Conservation (phyloP, 2,329 filamentous ascomycete genomes). For the Seiridium cupressi region DNA sequence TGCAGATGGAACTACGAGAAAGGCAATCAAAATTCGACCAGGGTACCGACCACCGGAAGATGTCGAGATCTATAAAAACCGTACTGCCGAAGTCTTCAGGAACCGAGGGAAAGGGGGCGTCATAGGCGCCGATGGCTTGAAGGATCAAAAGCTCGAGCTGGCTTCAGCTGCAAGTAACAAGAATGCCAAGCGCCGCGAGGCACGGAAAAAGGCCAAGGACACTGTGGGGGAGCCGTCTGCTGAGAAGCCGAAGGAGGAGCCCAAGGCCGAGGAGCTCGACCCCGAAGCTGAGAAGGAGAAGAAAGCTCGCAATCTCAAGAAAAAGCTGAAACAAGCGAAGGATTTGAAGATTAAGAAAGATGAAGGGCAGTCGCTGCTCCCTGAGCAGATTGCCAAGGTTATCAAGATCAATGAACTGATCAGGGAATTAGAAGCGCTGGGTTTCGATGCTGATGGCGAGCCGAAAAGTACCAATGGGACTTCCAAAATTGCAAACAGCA, state of each 20-base stretch:
- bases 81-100: slow-evolving; percentile 81
- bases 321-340: slow-evolving; percentile 91
- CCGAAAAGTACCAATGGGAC: slow-evolving; percentile 27
- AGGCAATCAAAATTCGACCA: slow-evolving; percentile 89
- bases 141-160: slow-evolving; percentile 41
- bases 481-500: not conserved
- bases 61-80: slow-evolving; percentile 93
- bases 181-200: slow-evolving; percentile 74
- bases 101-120: slow-evolving; percentile 69
- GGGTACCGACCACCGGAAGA: slow-evolving; percentile 95
- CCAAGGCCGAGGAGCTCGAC: slow-evolving; percentile 50
- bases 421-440: slow-evolving; percentile 79
- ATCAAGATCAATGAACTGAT: slow-evolving; percentile 96
- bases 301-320: slow-evolving; percentile 86
- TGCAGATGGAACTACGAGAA: slow-evolving; percentile 86
- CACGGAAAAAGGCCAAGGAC: slow-evolving; percentile 53
- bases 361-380: slow-evolving; percentile 76
- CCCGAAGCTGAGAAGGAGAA: slow-evolving; percentile 82
- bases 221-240: slow-evolving; percentile 60
- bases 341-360: slow-evolving; percentile 92
- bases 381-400: slow-evolving; percentile 95
- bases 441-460: slow-evolving; percentile 79
- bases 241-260: slow-evolving; percentile 28
- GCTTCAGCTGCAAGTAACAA: slow-evolving; percentile 65
- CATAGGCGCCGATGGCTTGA: slow-evolving; percentile 68